Evolutionary conservation across 192 early-diverging fungal genomes (phyloP).

Genomic region (Chytriomyces confervae): DNA sequence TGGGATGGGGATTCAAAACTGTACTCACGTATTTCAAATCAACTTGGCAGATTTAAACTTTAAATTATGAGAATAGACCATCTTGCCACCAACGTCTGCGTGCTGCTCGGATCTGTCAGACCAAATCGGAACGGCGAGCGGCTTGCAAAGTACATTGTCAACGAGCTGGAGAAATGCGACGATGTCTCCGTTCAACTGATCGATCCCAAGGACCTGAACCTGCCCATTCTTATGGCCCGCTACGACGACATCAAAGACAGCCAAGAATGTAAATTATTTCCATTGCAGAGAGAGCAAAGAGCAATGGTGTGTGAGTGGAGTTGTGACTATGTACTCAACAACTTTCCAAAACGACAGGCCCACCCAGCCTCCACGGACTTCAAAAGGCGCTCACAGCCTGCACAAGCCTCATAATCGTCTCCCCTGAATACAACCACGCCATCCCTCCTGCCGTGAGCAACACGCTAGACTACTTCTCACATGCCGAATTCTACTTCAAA

Average conservation of each 20-base stretch:
- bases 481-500: slow-evolving; percentile 35
- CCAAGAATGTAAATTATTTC: neutral
- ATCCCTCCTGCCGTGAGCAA: slow-evolving; percentile 45
- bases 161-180: neutral
- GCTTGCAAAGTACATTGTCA: no score
- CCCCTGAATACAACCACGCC: slow-evolving; percentile 45
- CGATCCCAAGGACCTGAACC: no score
- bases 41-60: no score
- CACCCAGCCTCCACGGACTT: neutral
- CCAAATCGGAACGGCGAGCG: no score
- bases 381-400: neutral
- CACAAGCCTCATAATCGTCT: slow-evolving; percentile 39
- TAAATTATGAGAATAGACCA: neutral
- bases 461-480: slow-evolving; percentile 40
- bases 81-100: neutral
- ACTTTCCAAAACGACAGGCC: neutral
- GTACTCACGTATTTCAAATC: no score
- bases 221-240: no score
- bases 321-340: neutral
- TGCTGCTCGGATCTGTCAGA: no score
- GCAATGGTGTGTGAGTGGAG: neutral
- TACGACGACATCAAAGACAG: no score
- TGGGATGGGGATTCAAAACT: no score
- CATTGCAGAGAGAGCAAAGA: neutral
- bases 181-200: no score